Percentiles rank a stretch among this genome's conserved stretches.
These are phyloP conservation scores for Prunus fruticosa DNA, from an alignment of 306 rosid species.

Conservation along the genomic window DNA sequence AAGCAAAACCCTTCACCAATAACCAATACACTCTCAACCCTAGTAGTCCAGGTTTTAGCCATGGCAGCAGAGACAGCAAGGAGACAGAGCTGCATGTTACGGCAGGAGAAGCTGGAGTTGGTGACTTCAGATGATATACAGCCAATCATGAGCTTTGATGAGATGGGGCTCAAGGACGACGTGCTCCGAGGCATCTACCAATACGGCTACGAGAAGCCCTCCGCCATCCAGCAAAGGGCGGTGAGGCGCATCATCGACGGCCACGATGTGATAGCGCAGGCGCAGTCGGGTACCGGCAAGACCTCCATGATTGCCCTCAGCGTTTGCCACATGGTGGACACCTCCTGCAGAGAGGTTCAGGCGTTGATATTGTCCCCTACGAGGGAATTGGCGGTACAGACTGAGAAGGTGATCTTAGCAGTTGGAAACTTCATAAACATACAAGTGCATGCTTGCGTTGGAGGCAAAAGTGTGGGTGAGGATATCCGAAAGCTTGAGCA, in stretches of 20 bases:
- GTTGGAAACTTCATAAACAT: constrained; percentile 87
- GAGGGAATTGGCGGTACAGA: constrained; percentile 91
- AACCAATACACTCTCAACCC: too few relatives aligned
- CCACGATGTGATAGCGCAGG: constrained; percentile 98
- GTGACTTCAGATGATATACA: constrained; percentile 85
- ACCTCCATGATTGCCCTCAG: constrained; percentile 96
- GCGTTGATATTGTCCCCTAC: constrained; percentile 91
- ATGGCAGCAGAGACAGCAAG: not conserved
- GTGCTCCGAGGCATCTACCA: constrained; percentile 85
- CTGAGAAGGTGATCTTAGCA: constrained; percentile 87
- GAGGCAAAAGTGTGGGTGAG: constrained; percentile 95
- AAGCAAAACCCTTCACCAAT: too few relatives aligned
- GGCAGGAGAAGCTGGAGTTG: constrained; percentile 73
- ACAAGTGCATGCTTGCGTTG: constrained; percentile 89
- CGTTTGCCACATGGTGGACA: constrained; percentile 87
- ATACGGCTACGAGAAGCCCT: constrained; percentile 94
- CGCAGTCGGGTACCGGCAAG: constrained; percentile 97
- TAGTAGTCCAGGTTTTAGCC: too few relatives aligned
- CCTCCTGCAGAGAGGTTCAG: constrained; percentile 78
- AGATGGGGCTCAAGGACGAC: constrained; percentile 89
- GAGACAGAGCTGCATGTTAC: not conserved
- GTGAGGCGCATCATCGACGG: constrained; percentile 86
- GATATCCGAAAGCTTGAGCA: constrained; percentile 91
- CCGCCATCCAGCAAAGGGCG: constrained; percentile 96
- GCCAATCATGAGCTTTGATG: constrained; percentile 76